These are phyloP conservation scores for Claviceps africana DNA, from an alignment of 2,329 filamentous ascomycete species.

Conservation along the genomic window DNA sequence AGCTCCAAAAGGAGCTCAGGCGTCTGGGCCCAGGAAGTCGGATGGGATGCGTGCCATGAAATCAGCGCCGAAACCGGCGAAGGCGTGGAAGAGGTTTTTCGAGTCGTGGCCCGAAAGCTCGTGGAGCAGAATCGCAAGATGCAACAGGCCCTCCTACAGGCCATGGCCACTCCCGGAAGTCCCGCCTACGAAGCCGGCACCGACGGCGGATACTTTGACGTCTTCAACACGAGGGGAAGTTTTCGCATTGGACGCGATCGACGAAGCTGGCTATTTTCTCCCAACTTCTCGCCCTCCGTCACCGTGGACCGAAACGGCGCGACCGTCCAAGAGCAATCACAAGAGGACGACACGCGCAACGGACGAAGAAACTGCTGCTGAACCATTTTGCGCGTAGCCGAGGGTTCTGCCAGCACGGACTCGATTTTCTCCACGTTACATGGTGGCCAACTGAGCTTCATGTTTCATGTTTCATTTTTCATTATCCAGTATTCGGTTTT, in stretches of 20 bases:
- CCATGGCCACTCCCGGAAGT: constrained; percentile 36
- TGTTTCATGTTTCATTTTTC: background rate
- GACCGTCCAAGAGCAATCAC: constrained; percentile 14
- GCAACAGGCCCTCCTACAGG: constrained; percentile 43
- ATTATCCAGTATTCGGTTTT: too few relatives aligned
- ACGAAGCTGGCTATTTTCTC: constrained; percentile 45
- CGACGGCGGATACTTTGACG: constrained; percentile 39
- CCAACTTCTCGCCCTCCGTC: constrained; percentile 37
- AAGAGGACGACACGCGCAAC: constrained; percentile 11
- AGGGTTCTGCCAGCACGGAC: too few relatives aligned
- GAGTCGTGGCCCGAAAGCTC: constrained; percentile 49
- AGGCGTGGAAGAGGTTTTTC: constrained; percentile 91
- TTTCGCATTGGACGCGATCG: constrained; percentile 45
- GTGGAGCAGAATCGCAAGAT: constrained; percentile 52
- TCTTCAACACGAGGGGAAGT: constrained; percentile 30
- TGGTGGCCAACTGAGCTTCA: background rate
- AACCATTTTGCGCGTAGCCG: background rate
- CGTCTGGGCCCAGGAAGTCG: constrained; percentile 84
- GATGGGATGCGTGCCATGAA: constrained; percentile 96
- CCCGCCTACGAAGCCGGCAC: constrained; percentile 31
- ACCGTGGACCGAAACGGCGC: constrained; percentile 29
- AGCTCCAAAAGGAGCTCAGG: constrained; percentile 55
- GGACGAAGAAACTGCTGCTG: constrained; percentile 18
- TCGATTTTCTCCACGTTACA: background rate
- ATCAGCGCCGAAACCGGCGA: constrained; percentile 89